Percentiles rank a stretch among this genome's conserved stretches.
Evolutionary conservation across 768 basidiomycete genomes (phyloP).

Genomic region (Neoboletus subvelutipes): DNA sequence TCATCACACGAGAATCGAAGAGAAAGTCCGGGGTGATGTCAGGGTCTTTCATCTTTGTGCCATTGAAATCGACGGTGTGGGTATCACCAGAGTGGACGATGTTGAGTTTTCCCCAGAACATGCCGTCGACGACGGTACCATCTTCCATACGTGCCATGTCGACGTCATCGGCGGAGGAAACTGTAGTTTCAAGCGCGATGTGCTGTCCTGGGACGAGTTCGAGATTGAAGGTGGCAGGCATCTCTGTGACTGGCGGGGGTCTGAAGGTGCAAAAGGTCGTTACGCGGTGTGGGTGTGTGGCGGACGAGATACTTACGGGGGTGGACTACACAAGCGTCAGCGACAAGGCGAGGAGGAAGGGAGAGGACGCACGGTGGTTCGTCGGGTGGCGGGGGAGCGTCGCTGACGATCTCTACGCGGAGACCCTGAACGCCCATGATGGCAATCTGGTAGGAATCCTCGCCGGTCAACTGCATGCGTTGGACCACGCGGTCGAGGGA

Average conservation of each 20-base stretch:
- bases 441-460: constrained; percentile 90
- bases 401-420: constrained; percentile 82
- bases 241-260: constrained; percentile 75
- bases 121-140: constrained; percentile 79
- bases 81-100: constrained; percentile 77
- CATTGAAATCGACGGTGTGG: constrained; percentile 80
- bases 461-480: constrained; percentile 62
- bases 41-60: constrained; percentile 67
- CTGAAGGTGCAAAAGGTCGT: constrained; percentile 26
- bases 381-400: constrained; percentile 81
- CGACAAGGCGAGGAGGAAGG: neutral
- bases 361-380: constrained; percentile 64
- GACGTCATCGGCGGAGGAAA: constrained; percentile 75
- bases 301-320: constrained; percentile 44
- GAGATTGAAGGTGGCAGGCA: constrained; percentile 83
- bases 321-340: constrained; percentile 36
- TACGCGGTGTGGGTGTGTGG: constrained; percentile 10
- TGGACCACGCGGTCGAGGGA: constrained; percentile 23
- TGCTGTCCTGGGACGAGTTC: constrained; percentile 78
- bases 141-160: constrained; percentile 94
- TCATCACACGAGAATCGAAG: constrained; percentile 75
- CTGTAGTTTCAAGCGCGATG: constrained; percentile 76
- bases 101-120: constrained; percentile 86
- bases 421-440: constrained; percentile 78
- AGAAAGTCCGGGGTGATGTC: constrained; percentile 67